Percentiles rank a stretch among this genome's conserved stretches.
These are phyloP conservation scores for Malassezia psittaci DNA, from an alignment of 1,284 basidiomycete genomes.

Conservation along the genomic window DNA sequence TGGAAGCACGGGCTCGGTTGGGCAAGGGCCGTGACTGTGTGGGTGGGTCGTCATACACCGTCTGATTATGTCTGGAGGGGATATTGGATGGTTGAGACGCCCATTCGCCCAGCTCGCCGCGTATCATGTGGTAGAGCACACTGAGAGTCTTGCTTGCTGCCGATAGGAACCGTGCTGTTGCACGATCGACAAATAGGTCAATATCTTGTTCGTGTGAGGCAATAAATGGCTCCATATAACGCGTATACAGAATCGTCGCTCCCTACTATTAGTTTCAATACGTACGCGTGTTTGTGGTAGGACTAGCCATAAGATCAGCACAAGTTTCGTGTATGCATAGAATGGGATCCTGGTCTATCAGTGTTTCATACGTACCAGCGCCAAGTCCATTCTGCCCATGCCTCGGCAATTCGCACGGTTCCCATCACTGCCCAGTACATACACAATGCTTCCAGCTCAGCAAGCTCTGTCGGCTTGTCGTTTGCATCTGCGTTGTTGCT, in stretches of 20 bases:
- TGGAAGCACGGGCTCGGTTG: no score
- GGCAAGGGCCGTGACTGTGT: no score
- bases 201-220: conserved; percentile 12
- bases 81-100: not conserved
- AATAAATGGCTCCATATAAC: conserved; percentile 14
- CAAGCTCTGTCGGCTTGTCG: conserved; percentile 21
- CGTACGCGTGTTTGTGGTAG: conserved; percentile 30
- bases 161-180: not conserved
- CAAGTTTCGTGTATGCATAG: conserved; percentile 31
- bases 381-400: conserved; percentile 34
- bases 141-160: not conserved
- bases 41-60: no score
- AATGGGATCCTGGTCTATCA: conserved; percentile 21
- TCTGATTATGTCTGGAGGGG: no score
- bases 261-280: not conserved
- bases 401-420: conserved; percentile 24
- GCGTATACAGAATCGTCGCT: conserved; percentile 1
- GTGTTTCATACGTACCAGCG: conserved; percentile 20
- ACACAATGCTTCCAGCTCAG: conserved; percentile 36
- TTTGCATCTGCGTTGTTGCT: not conserved
- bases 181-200: conserved; percentile 1
- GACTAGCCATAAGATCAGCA: conserved; percentile 41
- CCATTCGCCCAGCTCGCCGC: not conserved
- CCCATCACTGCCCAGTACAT: conserved; percentile 43
- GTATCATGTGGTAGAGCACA: conserved; percentile 4